Base-by-base conservation (phyloP, 148 eudicot genomes). In the Rhododendron griersonianum region DNA sequence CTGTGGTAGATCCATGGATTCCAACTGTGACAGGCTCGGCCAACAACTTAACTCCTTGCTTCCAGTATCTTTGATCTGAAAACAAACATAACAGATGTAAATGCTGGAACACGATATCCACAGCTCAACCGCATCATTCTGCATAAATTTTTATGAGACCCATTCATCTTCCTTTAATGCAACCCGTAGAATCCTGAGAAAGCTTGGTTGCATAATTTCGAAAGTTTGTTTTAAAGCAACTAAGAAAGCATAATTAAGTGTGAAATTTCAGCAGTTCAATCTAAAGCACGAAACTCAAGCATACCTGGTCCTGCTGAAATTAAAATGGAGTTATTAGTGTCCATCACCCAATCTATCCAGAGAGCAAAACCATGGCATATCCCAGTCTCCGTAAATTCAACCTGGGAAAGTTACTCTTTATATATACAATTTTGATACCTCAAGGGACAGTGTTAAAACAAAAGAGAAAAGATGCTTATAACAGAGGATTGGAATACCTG, bases 281-380 rank as follows among this genome's bases (percentile, higher is more conserved):
- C 35, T 30, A 51, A 51, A 30, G 53, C 5, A 63, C 21, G 2
- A 48, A 15, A 71, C 33, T 37, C 0, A 48, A n/a, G n/a, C 33
- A n/a, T 91, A 94, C 99, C 99, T 88, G 98, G 98, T 67, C 97
- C 99, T 5, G 93, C 91, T 81, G 98, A 91, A 37, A 95, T 86
- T 79, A 90, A 69, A 45, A 87, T 90, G 55, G 92, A 80, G 48
- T 87, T 87, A 33, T 91, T 91, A 7, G 83, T 80, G 81, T 93
- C 93, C 93, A 94, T 84, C 65, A 95, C 92, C 98, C 98, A 96
- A 88, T 96, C 98, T 78, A 96, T 96, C 99, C 99, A 96, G 86
- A 96, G 90, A 48, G 89, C 98, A 87, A 95, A 93, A 30, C 97
- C 99, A 89, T 96, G 97, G 90, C 98, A 96, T 71, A 84, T 88